These are phyloP conservation scores for Antitrichia curtipendula DNA, from an alignment of 225 moss, liverwort and hornwort species.

Conservation along the genomic window DNA sequence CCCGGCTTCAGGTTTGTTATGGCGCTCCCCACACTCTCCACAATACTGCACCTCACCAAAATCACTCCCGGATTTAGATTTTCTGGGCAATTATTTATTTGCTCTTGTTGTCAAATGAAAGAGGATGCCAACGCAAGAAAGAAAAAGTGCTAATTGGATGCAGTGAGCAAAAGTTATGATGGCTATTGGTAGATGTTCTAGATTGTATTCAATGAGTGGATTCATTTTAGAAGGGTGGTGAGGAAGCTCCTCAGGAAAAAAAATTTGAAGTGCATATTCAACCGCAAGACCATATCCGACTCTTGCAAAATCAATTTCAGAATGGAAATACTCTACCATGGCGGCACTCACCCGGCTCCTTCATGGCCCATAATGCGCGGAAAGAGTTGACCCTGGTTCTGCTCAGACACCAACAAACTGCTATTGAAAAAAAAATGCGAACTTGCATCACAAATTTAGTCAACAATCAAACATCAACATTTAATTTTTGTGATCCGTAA, in stretches of 20 bases:
- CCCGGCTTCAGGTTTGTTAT: conserved; percentile 33
- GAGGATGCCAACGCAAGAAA: neutral
- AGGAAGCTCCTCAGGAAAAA: neutral
- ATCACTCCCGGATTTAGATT: neutral
- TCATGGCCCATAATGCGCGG: conserved; percentile 43
- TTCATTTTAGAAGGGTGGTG: neutral
- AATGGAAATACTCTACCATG: neutral
- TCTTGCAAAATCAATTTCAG: neutral
- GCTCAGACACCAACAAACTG: neutral
- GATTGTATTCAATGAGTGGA: neutral
- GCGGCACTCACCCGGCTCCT: conserved; percentile 21
- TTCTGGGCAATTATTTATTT: neutral
- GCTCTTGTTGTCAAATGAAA: neutral
- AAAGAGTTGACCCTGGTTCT: conserved; percentile 6
- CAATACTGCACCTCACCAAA: neutral
- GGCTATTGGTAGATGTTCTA: neutral
- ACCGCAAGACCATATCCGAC: neutral
- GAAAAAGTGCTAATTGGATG: neutral
- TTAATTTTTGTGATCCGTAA: neutral
- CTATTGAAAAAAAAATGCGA: neutral
- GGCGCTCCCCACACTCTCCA: conserved; percentile 60
- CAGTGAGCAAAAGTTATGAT: neutral
- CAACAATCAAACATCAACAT: neutral
- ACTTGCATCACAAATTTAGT: neutral
- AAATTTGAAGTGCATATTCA: neutral